These are phyloP conservation scores for Paraconiothyrium brasiliense DNA, from an alignment of 2,329 filamentous ascomycete genomes.

Conservation along the genomic window DNA sequence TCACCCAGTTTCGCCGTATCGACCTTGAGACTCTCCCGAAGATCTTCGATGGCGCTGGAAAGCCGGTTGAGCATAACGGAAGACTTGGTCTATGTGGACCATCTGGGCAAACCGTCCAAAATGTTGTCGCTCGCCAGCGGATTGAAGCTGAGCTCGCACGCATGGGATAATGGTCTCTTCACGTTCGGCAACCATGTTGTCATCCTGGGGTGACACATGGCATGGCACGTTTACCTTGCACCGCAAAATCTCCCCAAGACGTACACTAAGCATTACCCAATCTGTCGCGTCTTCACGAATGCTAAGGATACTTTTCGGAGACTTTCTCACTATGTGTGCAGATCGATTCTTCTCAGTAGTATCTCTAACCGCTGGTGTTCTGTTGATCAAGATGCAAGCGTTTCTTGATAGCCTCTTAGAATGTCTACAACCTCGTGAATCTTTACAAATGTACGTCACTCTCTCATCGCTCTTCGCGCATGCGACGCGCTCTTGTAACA, in stretches of 20 bases:
- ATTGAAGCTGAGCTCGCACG: slow-evolving; percentile 5
- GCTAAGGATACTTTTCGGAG: no score
- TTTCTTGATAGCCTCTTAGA: background rate
- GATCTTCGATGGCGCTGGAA: slow-evolving; percentile 3
- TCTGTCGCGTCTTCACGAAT: background rate
- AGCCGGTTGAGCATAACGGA: slow-evolving; percentile 1
- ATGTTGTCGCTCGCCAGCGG: slow-evolving; percentile 2
- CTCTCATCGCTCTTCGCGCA: background rate
- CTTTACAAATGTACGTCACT: background rate
- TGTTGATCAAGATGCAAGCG: background rate
- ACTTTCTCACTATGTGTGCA: background rate
- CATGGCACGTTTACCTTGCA: background rate
- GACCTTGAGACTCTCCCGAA: slow-evolving; percentile 1
- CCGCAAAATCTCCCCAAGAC: background rate
- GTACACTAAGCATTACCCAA: background rate
- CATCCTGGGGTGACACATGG: background rate
- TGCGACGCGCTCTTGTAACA: background rate
- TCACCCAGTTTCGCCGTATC: background rate
- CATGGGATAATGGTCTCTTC: background rate
- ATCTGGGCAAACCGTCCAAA: background rate
- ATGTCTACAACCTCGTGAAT: background rate
- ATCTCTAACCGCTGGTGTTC: background rate
- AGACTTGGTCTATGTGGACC: background rate
- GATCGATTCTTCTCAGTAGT: background rate
- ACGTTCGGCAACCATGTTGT: background rate